A percentile compares a stretch with the other conserved stretches of the same genome.
Evolutionary conservation across 257 asterid genomes (phyloP).

Genomic region (Galeopsis tetrahit): DNA sequence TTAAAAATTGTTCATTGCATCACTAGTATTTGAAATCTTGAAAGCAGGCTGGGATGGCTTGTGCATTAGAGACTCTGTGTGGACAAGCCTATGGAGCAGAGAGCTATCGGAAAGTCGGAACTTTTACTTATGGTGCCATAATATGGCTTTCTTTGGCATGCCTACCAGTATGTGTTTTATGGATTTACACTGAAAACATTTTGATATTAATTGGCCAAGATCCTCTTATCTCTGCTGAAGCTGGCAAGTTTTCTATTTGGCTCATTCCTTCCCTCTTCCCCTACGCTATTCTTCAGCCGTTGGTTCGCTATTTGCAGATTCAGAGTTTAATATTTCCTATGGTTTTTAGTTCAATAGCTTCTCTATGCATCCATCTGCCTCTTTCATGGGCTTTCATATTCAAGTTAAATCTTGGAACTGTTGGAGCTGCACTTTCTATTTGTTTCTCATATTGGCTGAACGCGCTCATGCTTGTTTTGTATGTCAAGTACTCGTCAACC

Average conservation of each 20-base stretch:
- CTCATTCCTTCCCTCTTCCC: conserved; percentile 55
- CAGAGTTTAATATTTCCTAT: conserved; percentile 59
- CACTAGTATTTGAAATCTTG: neutral
- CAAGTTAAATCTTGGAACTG: conserved; percentile 43
- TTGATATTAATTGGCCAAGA: conserved; percentile 52
- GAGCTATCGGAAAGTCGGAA: conserved; percentile 42
- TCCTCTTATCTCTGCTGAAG: conserved; percentile 47
- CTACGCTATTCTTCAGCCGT: conserved; percentile 48
- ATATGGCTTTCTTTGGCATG: conserved; percentile 48
- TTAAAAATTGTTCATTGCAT: neutral
- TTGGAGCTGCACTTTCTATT: conserved; percentile 53
- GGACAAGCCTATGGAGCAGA: conserved; percentile 61
- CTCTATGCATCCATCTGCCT: conserved; percentile 42
- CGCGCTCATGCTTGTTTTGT: conserved; percentile 41
- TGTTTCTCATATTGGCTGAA: conserved; percentile 49
- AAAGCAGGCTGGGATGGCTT: conserved; percentile 52
- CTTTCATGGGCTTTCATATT: conserved; percentile 55
- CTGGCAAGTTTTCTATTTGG: conserved; percentile 50
- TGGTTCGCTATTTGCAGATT: conserved; percentile 47
- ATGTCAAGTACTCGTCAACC: conserved; percentile 39
- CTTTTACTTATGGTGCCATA: conserved; percentile 41
- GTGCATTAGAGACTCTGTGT: conserved; percentile 58
- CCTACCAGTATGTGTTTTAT: conserved; percentile 43
- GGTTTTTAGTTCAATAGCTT: conserved; percentile 39
- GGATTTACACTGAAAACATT: conserved; percentile 44